Base-by-base conservation (phyloP, 2,329 filamentous ascomycete genomes). In the Trichoderma oligosporum region DNA sequence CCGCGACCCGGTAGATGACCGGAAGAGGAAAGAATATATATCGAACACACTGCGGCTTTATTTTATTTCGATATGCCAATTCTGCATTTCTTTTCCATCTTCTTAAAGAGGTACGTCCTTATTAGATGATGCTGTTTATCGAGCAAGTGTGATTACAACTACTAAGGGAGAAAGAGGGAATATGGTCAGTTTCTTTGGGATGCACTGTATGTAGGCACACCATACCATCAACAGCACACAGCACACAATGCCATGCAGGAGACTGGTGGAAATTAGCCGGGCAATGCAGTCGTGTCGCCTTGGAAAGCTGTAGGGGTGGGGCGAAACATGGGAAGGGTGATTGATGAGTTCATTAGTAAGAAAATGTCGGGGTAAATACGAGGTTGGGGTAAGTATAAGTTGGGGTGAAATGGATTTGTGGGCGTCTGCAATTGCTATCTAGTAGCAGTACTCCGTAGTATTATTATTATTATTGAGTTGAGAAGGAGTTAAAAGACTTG, bases 201-300 rank as follows among this genome's bases (percentile, higher is more conserved):
- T n/a, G n/a, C n/a, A 35, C 14, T 41, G 4, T 24, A 14, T 20
- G 14, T 8, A 12, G 14, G 9, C 12, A 42, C 39, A 42, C 9
- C 11, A 8, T 1, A 20, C 0, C 16, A 7, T 2, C 4, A 4
- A 42, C 4, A 41, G 3, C 1, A 16, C 41, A n/a, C 4, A 24
- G n/a, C 22, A 20, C 20, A 24, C 41, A 22, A 11, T n/a, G 41
- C 41, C 51, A 54, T 25, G 51, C 51, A 54, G 39, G 49, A 38
- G 51, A 20, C 51, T 29, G 51, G 9, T 45, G 51, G 51, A 39
- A 45, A 54, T 54, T 54, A 54, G 5, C 51, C 51, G 39, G 51
- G 22, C 39, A 36, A 33, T 11, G 51, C 12, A 54, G 27, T 20
- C 41, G 38, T 27, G 31, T 22, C 20, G 18, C 8, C n/a, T 18